Conservation (phyloP, 164 flowering plant genomes). For the Hamamelis virginiana region DNA sequence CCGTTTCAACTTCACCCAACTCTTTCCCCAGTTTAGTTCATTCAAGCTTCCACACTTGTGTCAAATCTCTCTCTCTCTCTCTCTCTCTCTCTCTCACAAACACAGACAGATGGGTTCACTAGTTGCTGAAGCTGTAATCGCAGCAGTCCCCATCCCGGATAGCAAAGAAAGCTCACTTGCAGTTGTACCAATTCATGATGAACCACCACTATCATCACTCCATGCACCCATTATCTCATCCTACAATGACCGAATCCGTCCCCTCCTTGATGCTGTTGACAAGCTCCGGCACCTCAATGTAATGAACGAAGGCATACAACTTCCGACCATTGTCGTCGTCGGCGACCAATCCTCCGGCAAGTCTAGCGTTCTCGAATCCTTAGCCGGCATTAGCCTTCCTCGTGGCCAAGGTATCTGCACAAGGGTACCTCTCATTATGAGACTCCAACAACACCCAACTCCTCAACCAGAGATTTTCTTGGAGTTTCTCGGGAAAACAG, state of each 20-base stretch:
- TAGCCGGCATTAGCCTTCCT: conserved; percentile 35
- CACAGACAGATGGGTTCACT: too few relatives aligned
- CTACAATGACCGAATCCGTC: conserved; percentile 25
- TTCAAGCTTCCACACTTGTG: too few relatives aligned
- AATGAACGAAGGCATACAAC: conserved; percentile 32
- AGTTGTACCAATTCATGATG: too few relatives aligned
- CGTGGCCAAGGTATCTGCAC: too few relatives aligned
- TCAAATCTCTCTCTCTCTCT: too few relatives aligned
- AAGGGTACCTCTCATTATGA: conserved; percentile 30
- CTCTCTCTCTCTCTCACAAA: too few relatives aligned
- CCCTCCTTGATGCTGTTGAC: conserved; percentile 22
- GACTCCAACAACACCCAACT: conserved; percentile 7
- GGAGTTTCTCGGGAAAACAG: conserved; percentile 23
- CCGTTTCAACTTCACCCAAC: too few relatives aligned
- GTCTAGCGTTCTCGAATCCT: conserved; percentile 33
- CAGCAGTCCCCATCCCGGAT: too few relatives aligned
- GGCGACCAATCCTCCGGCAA: conserved; percentile 35
- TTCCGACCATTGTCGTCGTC: conserved; percentile 33
- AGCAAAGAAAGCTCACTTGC: too few relatives aligned
- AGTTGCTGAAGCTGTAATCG: too few relatives aligned
- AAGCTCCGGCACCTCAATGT: conserved; percentile 24
- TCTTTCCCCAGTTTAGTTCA: too few relatives aligned
- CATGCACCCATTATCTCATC: conserved; percentile 24
- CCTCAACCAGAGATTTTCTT: conserved; percentile 23
- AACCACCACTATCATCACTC: too few relatives aligned